Evolutionary conservation across 768 basidiomycete genomes (phyloP).

Genomic region (Austroboletus eburneus): DNA sequence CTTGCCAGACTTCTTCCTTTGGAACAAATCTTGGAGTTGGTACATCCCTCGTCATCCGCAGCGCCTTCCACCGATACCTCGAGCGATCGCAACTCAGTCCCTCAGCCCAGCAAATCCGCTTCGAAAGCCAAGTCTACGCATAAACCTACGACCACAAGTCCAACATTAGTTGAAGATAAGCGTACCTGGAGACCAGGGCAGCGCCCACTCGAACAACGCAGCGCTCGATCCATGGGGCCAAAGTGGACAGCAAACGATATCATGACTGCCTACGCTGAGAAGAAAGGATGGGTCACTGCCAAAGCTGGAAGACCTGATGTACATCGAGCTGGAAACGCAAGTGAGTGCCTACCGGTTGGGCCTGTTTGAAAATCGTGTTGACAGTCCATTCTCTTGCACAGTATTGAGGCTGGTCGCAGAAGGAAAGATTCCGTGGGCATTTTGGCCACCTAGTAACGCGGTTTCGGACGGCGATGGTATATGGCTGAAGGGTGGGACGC

Average conservation of each 20-base stretch:
- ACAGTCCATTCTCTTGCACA: constrained; percentile 28
- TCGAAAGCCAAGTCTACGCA: constrained; percentile 2
- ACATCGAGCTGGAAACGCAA: constrained; percentile 84
- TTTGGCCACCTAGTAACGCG: constrained; percentile 63
- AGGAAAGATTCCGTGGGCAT: constrained; percentile 77
- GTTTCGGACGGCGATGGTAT: constrained; percentile 43
- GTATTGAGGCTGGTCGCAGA: constrained; percentile 84
- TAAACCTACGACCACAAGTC: neutral
- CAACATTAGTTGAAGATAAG: constrained; percentile 48
- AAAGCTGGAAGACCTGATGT: constrained; percentile 87
- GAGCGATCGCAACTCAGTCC: neutral
- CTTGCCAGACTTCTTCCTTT: constrained; percentile 68
- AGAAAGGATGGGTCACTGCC: constrained; percentile 85
- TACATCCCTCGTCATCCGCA: constrained; percentile 41
- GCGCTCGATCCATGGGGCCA: constrained; percentile 8
- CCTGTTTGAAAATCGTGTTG: neutral
- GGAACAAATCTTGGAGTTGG: constrained; percentile 62
- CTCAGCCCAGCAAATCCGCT: neutral
- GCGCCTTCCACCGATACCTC: constrained; percentile 6
- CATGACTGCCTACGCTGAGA: constrained; percentile 69
- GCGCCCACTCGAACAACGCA: constrained; percentile 18
- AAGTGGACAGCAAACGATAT: constrained; percentile 87
- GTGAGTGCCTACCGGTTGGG: constrained; percentile 45
- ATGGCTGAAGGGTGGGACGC: constrained; percentile 45
- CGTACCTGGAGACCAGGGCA: constrained; percentile 70